Evolutionary conservation across 2,329 filamentous ascomycete species (phyloP), one percentile per base, ranked within the genome.

Genomic region (Taxawa tesnikishii): DNA sequence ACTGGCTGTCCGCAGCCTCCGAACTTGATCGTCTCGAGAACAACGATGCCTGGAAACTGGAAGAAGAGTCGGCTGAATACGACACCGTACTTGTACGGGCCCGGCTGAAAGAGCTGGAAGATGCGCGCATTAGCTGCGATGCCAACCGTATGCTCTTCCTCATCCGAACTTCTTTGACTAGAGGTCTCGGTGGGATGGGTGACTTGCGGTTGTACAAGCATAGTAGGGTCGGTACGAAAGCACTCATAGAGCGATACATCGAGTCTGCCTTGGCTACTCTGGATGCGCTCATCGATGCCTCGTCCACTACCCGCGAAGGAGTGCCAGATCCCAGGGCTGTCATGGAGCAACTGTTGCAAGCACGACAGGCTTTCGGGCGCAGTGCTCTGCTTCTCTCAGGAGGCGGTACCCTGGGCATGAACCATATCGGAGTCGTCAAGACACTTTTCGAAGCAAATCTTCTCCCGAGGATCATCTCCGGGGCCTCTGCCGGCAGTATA

Each of bases 331-430:
- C 73, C 26, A 70, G 61, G 34, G 59, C 66, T 34, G 63, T 78
- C 4, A 62, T 85, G 5, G 79, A 87, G 33, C 73, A 75, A 35
- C 65, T 90, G 41, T 56, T 87, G 28, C 71, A 73, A 34, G 72
- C 82, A 1, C 72, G 83, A 24, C 81, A 87, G 48, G 80, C 81
- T 21, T 92, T 85, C 48, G 84, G 84, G n/a, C 70, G 84, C 39
- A 90, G 79, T 40, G 85, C 83, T 0, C 60, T 94, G 31, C 63
- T 92, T 7, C 63, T 94, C 7, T 92, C 84, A 4, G 85, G 85
- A 6, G 85, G 85, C 2, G 84, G 80, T 1, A 90, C 85, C 1
- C 84, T 92, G 57, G 85, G 85, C 25, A 92, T 94, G 82, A 82
- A 82, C 38, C 85, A 94, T 51, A 80, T 93, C 33, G 85, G 85